Base-by-base conservation (phyloP, 192 early-diverging fungal genomes). In the Pilaira anomala region DNA sequence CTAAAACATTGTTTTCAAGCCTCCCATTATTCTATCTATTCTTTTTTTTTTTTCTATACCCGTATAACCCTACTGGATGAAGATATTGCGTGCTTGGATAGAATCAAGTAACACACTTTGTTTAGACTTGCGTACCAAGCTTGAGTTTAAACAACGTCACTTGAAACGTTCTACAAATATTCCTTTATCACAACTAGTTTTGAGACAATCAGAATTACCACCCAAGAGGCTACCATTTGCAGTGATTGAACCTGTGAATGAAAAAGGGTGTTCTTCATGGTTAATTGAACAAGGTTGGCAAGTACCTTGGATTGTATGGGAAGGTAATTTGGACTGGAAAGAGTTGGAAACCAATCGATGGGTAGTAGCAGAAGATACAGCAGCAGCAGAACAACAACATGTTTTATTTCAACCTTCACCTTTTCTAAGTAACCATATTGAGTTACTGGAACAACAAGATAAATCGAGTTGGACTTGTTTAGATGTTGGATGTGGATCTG, bases 401-500 rank as follows among this genome's bases (percentile, higher is more conserved):
- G 7, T 65, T 30, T 40, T 78, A 30, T 78, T 78, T 48, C 41
- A 42, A 4, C 77, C 77, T 22, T 63, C 39, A 40, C 66, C 74
- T 7, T 69, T 76, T 25, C 44, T 78, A n/a, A 33, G 44, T 18
- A 19, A 51, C 1, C 54, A 62, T 41, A 63, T 78, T 4, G 48
- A 61, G 12, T 24, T 18, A 8, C 61, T 78, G 18, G 74, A 78
- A 48, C 14, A 55, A 5, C 3, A 16, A 48, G 22, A 65, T 6
- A 11, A 13, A n/a, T 9, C 45, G n/a, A 26, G 28, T 19, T 59
- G 66, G 36, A 44, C 60, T 11, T 75, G 68, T 22, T 55, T 78
- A 5, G 77, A 78, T 62, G 25, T 78, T 39, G 77, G 74, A 0
- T 78, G 77, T 52, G 77, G 77, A 14, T 65, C 66, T 18, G 77